Evolutionary conservation across 495 filamentous ascomycete species (phyloP).

Genomic region (Talaromyces nanjingensis): DNA sequence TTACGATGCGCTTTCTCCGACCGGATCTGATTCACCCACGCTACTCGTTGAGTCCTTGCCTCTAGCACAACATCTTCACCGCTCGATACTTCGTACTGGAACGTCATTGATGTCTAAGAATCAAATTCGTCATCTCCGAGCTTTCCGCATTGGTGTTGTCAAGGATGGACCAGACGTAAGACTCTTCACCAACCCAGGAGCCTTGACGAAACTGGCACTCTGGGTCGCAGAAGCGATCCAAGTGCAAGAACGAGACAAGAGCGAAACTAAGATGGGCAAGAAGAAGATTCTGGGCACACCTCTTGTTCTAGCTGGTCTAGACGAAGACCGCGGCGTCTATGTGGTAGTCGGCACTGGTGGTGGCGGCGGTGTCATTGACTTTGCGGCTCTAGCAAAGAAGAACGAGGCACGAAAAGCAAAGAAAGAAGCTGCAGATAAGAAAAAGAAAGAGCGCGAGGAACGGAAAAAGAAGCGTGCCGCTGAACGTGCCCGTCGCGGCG

Average conservation of each 20-base stretch:
- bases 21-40: conserved; percentile 33
- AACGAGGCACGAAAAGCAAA: conserved; percentile 56
- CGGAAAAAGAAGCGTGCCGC: conserved; percentile 42
- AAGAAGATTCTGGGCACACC: conserved; percentile 57
- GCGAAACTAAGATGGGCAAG: conserved; percentile 60
- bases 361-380: conserved; percentile 55
- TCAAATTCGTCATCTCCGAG: conserved; percentile 83
- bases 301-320: conserved; percentile 80
- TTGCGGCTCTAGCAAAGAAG: conserved; percentile 54
- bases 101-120: conserved; percentile 85
- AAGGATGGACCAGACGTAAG: conserved; percentile 87
- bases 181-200: conserved; percentile 85
- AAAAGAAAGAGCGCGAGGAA: conserved; percentile 56
- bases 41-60: conserved; percentile 64
- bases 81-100: conserved; percentile 89
- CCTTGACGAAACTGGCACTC: conserved; percentile 82
- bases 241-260: conserved; percentile 76
- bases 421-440: conserved; percentile 50
- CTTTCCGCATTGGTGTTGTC: conserved; percentile 92
- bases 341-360: conserved; percentile 86
- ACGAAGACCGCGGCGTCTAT: conserved; percentile 83
- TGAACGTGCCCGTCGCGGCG: conserved; percentile 39
- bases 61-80: conserved; percentile 80
- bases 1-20: conserved; percentile 69
- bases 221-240: conserved; percentile 92